A percentile compares a stretch with the other conserved stretches of the same genome.
phyloP scores from a whole-genome alignment of 306 rosid genomes.

The Acacia crassicarpa region DNA sequence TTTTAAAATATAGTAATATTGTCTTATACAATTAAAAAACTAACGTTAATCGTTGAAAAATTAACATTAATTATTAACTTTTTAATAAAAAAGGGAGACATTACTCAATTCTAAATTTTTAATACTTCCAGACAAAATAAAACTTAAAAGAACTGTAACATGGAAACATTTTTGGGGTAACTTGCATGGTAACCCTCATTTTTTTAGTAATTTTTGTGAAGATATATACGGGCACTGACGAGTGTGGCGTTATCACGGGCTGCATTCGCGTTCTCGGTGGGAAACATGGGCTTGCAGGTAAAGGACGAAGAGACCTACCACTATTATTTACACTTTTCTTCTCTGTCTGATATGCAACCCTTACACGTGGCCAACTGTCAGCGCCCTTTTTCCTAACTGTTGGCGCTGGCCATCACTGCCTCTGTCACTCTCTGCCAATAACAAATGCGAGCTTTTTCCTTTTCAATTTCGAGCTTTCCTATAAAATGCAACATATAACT shows the following conservation, averaged over 20 bases:
- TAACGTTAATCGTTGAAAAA: no score
- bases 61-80: no score
- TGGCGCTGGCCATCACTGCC: not conserved
- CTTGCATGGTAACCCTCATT: no score
- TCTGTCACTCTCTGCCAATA: not conserved
- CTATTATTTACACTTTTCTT: not conserved
- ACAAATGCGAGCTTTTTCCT: not conserved
- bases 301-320: not conserved
- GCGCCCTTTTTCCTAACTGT: not conserved
- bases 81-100: no score
- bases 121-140: no score
- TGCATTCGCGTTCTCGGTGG: not conserved
- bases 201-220: no score
- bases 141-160: no score
- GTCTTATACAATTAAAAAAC: no score
- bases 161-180: no score
- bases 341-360: not conserved
- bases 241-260: not conserved
- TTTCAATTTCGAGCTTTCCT: not conserved
- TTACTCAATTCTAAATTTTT: no score
- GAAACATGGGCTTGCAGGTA: not conserved
- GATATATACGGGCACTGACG: not conserved
- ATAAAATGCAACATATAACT: not conserved
- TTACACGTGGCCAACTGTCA: constrained; percentile 28
- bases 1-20: no score